Evolutionary conservation across 495 filamentous ascomycete species (phyloP).

Genomic region (Aspergillus egyptiacus): DNA sequence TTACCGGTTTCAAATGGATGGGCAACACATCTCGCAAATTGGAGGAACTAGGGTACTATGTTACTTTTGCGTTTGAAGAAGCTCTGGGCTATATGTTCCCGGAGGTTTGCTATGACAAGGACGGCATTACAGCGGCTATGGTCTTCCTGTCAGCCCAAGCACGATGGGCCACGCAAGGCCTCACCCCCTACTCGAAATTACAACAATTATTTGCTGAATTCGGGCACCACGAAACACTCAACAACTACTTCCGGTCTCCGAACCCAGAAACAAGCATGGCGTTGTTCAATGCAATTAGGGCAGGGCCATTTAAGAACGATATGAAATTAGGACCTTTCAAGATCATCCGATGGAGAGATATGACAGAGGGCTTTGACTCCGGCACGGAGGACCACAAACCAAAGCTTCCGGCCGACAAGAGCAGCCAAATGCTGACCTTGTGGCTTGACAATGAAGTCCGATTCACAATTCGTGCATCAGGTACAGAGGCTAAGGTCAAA

Average conservation of each 20-base stretch:
- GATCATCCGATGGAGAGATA: conserved; percentile 59
- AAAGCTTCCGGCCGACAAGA: conserved; percentile 51
- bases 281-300: conserved; percentile 53
- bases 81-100: conserved; percentile 73
- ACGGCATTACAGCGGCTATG: conserved; percentile 61
- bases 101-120: conserved; percentile 60
- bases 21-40: conserved; percentile 43
- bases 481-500: conserved; percentile 67
- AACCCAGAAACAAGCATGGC: conserved; percentile 43
- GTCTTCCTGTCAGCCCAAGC: conserved; percentile 55
- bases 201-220: conserved; percentile 55
- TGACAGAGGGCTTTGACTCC: conserved; percentile 62
- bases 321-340: conserved; percentile 43
- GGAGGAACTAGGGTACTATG: conserved; percentile 42
- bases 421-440: conserved; percentile 66
- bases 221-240: conserved; percentile 61
- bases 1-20: conserved; percentile 77
- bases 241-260: conserved; percentile 63
- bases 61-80: conserved; percentile 64
- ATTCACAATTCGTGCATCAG: conserved; percentile 63
- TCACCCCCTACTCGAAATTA: conserved; percentile 55
- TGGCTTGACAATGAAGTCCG: conserved; percentile 54
- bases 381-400: conserved; percentile 48
- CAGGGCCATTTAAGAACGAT: conserved; percentile 38
- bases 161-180: conserved; percentile 47